A percentile compares a stretch with the other conserved stretches of the same genome.
phyloP scores from a whole-genome alignment of 2,329 filamentous ascomycete genomes.

The Clathrospora elynae region DNA sequence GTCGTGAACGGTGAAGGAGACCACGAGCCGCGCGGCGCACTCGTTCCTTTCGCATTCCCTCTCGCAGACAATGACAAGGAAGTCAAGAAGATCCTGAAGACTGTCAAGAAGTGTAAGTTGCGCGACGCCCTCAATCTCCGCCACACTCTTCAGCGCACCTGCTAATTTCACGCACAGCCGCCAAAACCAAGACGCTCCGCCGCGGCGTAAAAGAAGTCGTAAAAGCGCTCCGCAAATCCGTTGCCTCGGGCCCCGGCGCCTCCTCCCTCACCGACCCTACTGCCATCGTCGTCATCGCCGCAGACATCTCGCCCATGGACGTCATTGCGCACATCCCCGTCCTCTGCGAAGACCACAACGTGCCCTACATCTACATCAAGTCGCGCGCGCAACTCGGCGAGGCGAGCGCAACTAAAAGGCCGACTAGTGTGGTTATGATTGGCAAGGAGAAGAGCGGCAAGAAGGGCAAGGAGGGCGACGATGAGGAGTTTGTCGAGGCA shows the following conservation, averaged over 20 bases:
- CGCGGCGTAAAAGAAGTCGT: slow-evolving; percentile 99
- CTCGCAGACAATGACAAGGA: slow-evolving; percentile 76
- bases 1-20: slow-evolving; percentile 49
- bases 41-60: slow-evolving; percentile 84
- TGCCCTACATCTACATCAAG: slow-evolving; percentile 93
- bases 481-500: slow-evolving; percentile 56
- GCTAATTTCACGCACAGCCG: slow-evolving; percentile 63
- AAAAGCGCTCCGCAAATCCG: slow-evolving; percentile 94
- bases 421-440: slow-evolving; percentile 94
- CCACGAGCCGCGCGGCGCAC: slow-evolving; percentile 56
- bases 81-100: slow-evolving; percentile 68
- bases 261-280: slow-evolving; percentile 63
- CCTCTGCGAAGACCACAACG: slow-evolving; percentile 96
- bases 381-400: slow-evolving; percentile 92
- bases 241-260: slow-evolving; percentile 68
- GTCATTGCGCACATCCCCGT: slow-evolving; percentile 98
- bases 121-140: not conserved
- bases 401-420: slow-evolving; percentile 92
- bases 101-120: slow-evolving; percentile 63
- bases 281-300: slow-evolving; percentile 85
- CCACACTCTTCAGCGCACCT: slow-evolving; percentile 12
- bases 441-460: slow-evolving; percentile 57
- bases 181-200: slow-evolving; percentile 93
- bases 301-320: slow-evolving; percentile 97
- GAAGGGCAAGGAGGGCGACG: slow-evolving; percentile 54